Evolutionary conservation across 1,284 basidiomycete genomes (phyloP).

Genomic region (Ceratobasidium sp.): DNA sequence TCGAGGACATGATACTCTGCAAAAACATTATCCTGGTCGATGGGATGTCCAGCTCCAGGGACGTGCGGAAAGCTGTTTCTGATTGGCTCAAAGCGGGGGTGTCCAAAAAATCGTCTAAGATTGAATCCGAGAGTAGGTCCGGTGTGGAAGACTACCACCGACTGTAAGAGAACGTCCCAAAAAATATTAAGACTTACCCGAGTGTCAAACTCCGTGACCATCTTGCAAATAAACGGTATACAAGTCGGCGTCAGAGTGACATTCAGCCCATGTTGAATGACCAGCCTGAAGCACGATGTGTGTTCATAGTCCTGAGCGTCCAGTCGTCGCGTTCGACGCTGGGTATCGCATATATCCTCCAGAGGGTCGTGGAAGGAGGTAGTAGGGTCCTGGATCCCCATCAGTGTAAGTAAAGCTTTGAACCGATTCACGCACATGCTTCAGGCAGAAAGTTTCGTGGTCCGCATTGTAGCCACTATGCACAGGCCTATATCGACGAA

Average conservation of each 20-base stretch:
- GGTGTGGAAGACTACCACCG: slow-evolving; percentile 18
- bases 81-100: slow-evolving; percentile 1
- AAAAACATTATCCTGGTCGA: slow-evolving; percentile 35
- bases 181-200: slow-evolving; percentile 18
- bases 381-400: slow-evolving; percentile 6
- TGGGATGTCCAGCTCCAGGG: slow-evolving; percentile 38
- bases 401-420: background rate
- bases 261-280: slow-evolving; percentile 21
- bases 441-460: slow-evolving; percentile 29
- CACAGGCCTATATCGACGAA: slow-evolving; percentile 36
- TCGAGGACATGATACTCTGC: slow-evolving; percentile 40
- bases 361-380: slow-evolving; percentile 6
- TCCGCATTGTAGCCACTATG: slow-evolving; percentile 14
- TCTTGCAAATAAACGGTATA: slow-evolving; percentile 22
- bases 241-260: slow-evolving; percentile 39
- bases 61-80: background rate
- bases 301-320: slow-evolving; percentile 17
- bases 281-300: slow-evolving; percentile 2
- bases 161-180: background rate
- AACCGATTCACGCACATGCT: slow-evolving; percentile 8
- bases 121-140: slow-evolving; percentile 39
- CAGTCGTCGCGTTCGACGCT: background rate
- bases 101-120: slow-evolving; percentile 35
- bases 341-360: background rate
- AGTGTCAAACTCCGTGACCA: slow-evolving; percentile 31